Evolutionary conservation across 2,329 filamentous ascomycete genomes (phyloP).

Genomic region (Sporothrix euskadiensis): DNA sequence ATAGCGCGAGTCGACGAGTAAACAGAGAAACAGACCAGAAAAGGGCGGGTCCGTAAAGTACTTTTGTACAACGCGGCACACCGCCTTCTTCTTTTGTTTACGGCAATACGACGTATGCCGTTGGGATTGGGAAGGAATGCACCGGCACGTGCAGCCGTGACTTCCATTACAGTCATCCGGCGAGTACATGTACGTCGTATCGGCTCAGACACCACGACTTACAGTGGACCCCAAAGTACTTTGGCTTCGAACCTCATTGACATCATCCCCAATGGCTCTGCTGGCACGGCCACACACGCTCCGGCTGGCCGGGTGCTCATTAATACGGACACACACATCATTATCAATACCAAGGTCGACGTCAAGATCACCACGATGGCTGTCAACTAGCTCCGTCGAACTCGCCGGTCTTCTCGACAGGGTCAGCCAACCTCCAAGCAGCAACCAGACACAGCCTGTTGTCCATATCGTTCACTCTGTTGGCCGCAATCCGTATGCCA

Average conservation of each 20-base stretch:
- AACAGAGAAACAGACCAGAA: neutral
- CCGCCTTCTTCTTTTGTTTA: constrained; percentile 21
- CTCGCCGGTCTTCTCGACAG: constrained; percentile 20
- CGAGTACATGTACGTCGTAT: no score
- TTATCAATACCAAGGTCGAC: neutral
- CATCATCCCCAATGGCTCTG: constrained; percentile 16
- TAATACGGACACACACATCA: neutral
- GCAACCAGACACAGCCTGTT: neutral
- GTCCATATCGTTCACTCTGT: constrained; percentile 71
- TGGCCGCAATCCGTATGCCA: constrained; percentile 75
- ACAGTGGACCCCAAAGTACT: neutral
- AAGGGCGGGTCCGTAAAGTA: neutral
- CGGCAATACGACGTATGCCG: neutral
- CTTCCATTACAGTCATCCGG: neutral
- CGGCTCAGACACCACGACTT: neutral
- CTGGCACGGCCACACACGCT: constrained; percentile 16
- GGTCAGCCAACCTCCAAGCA: constrained; percentile 11
- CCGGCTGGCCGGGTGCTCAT: neutral
- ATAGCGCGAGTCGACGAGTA: constrained; percentile 28
- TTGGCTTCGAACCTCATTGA: neutral
- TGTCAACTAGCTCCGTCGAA: constrained; percentile 13
- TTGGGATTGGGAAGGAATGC: constrained; percentile 8
- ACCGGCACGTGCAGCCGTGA: constrained; percentile 14
- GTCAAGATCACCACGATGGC: constrained; percentile 3
- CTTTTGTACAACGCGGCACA: constrained; percentile 3